phyloP scores from a whole-genome alignment of 768 basidiomycete species.

The Kwoniella pini region DNA sequence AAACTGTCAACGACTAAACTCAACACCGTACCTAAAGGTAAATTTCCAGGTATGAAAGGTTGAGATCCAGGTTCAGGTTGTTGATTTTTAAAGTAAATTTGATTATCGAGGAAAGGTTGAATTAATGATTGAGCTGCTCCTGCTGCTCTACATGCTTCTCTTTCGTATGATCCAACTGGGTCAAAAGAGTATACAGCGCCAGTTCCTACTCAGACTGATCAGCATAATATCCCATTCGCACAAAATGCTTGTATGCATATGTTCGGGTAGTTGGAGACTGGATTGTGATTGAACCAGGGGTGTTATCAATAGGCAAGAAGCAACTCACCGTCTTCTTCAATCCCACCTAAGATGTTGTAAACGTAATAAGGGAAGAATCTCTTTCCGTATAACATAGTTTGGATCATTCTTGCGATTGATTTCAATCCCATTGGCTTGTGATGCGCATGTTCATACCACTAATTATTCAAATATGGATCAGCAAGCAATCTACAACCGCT shows the following conservation, averaged over 20 bases:
- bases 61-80: conserved; percentile 68
- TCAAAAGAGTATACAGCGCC: conserved; percentile 99
- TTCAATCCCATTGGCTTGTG: conserved; percentile 96
- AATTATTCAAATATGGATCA: background rate
- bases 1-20: conserved; percentile 92
- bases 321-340: conserved; percentile 88
- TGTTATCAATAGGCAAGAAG: too few relatives aligned
- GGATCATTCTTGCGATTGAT: conserved; percentile 95
- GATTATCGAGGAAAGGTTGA: conserved; percentile 98
- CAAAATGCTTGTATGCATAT: too few relatives aligned
- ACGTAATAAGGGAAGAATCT: conserved; percentile 99
- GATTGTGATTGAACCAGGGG: background rate
- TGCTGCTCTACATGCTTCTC: conserved; percentile 92
- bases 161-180: conserved; percentile 96
- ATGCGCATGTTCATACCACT: conserved; percentile 99
- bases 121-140: conserved; percentile 92
- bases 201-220: conserved; percentile 70
- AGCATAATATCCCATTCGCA: too few relatives aligned
- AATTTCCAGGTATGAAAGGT: conserved; percentile 68
- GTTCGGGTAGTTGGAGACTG: too few relatives aligned
- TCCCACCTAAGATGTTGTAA: conserved; percentile 92
- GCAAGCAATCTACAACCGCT: background rate
- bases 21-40: conserved; percentile 77
- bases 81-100: conserved; percentile 99
- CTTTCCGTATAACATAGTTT: conserved; percentile 94